These are phyloP conservation scores for Pugionium cornutum DNA, from an alignment of 345 rosid genomes.

Conservation along the genomic window DNA sequence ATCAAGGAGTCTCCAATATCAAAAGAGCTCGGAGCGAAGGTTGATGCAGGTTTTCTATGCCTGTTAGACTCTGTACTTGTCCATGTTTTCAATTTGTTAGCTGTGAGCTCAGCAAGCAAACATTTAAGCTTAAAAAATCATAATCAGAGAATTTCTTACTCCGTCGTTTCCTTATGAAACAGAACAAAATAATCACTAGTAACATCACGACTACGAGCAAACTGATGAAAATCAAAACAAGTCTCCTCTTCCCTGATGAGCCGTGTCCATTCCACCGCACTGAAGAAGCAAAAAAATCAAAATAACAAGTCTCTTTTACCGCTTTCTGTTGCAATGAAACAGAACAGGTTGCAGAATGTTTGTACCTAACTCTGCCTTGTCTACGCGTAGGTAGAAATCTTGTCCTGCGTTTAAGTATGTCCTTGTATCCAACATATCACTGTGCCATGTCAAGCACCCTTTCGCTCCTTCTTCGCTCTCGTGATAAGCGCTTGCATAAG, in stretches of 20 bases:
- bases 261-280: conserved; percentile 41
- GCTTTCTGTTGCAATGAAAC: conserved; percentile 8
- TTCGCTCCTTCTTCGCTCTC: conserved; percentile 37
- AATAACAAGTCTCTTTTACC: too few species aligned
- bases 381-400: conserved; percentile 53
- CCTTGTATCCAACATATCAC: conserved; percentile 47
- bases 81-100: conserved; percentile 14
- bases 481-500: conserved; percentile 54
- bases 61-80: conserved; percentile 34
- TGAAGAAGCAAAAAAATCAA: conserved; percentile 21
- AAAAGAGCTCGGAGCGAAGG: conserved; percentile 30
- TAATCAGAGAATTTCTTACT: conserved; percentile 31
- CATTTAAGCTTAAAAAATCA: background rate
- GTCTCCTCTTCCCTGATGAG: conserved; percentile 34
- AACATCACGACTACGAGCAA: conserved; percentile 24
- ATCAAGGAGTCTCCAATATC: conserved; percentile 36
- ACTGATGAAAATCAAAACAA: conserved; percentile 27
- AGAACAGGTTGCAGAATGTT: conserved; percentile 1
- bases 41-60: conserved; percentile 8
- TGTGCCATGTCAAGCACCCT: conserved; percentile 65
- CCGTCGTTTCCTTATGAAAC: conserved; percentile 40
- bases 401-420: conserved; percentile 47
- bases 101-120: conserved; percentile 19
- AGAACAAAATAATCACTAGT: conserved; percentile 18
- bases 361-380: conserved; percentile 55